Percentiles rank a stretch among this genome's conserved stretches.
These are phyloP conservation scores for Meyerozyma carpophila DNA, from an alignment of 1,139 yeast genomes.

Conservation along the genomic window DNA sequence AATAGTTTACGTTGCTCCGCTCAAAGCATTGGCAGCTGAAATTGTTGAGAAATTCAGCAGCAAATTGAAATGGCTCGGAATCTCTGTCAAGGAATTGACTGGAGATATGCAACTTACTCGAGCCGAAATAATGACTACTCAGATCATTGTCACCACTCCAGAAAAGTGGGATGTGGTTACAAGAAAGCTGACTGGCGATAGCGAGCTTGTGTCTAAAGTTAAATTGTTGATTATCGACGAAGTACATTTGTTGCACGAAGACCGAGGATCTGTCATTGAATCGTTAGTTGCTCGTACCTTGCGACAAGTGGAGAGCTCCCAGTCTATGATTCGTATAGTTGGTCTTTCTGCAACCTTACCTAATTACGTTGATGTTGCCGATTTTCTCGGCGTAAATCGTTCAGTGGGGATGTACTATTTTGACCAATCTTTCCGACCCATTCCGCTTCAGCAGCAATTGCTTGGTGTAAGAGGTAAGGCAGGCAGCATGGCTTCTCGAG, in stretches of 20 bases:
- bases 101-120: constrained; percentile 96
- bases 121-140: constrained; percentile 78
- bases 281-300: constrained; percentile 92
- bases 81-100: constrained; percentile 82
- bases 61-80: constrained; percentile 78
- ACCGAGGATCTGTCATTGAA: constrained; percentile 95
- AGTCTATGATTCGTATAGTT: constrained; percentile 90
- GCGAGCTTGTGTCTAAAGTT: constrained; percentile 80
- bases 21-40: constrained; percentile 96
- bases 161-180: constrained; percentile 99
- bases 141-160: constrained; percentile 92
- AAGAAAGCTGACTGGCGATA: constrained; percentile 80
- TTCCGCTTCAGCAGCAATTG: constrained; percentile 84
- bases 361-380: constrained; percentile 91
- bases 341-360: constrained; percentile 97
- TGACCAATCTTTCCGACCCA: constrained; percentile 91
- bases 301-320: constrained; percentile 90
- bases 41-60: constrained; percentile 84
- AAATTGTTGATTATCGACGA: constrained; percentile 88
- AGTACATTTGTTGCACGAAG: constrained; percentile 94
- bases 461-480: constrained; percentile 87
- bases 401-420: constrained; percentile 89
- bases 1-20: constrained; percentile 90
- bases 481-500: constrained; percentile 59
- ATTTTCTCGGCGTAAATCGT: constrained; percentile 86